Conservation (phyloP, 768 basidiomycete species). For the Hygrophorus pudorinus region DNA sequence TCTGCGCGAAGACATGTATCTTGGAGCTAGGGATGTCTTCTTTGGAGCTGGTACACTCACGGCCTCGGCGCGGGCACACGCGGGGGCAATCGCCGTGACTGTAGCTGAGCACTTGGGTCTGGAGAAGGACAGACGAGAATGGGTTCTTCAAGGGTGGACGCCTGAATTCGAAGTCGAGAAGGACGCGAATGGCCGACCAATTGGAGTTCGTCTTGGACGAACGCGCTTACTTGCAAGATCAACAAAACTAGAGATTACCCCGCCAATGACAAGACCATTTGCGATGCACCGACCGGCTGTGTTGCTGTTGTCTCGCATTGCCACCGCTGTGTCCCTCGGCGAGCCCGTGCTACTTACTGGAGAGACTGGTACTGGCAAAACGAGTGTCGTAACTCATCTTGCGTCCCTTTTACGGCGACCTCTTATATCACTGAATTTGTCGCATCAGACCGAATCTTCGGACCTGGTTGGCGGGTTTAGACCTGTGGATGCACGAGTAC, state of each 20-base stretch:
- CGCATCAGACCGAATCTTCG: conserved; percentile 91
- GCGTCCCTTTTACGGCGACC: conserved; percentile 67
- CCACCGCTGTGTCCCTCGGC: conserved; percentile 53
- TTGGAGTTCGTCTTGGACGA: conserved; percentile 53
- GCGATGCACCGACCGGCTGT: conserved; percentile 84
- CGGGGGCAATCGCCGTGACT: conserved; percentile 37
- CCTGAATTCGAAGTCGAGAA: conserved; percentile 64
- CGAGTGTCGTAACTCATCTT: conserved; percentile 81
- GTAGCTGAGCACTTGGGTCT: conserved; percentile 50
- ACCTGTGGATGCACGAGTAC: conserved; percentile 82
- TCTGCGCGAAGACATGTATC: conserved; percentile 79
- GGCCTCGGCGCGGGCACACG: conserved; percentile 37
- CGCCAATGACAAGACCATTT: conserved; percentile 49
- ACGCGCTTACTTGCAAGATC: conserved; percentile 43
- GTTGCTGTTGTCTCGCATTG: conserved; percentile 70
- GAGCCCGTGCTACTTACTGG: conserved; percentile 92
- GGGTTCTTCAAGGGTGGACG: conserved; percentile 55
- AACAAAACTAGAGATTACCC: conserved; percentile 24
- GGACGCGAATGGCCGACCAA: conserved; percentile 50
- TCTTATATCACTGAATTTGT: conserved; percentile 85
- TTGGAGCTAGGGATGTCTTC: conserved; percentile 87
- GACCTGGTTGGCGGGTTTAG: conserved; percentile 94
- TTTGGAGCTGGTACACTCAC: conserved; percentile 63
- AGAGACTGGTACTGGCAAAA: conserved; percentile 99
- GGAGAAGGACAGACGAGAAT: conserved; percentile 35